Base-by-base conservation (phyloP, 2,329 filamentous ascomycete genomes). In the Colletotrichum siamense region DNA sequence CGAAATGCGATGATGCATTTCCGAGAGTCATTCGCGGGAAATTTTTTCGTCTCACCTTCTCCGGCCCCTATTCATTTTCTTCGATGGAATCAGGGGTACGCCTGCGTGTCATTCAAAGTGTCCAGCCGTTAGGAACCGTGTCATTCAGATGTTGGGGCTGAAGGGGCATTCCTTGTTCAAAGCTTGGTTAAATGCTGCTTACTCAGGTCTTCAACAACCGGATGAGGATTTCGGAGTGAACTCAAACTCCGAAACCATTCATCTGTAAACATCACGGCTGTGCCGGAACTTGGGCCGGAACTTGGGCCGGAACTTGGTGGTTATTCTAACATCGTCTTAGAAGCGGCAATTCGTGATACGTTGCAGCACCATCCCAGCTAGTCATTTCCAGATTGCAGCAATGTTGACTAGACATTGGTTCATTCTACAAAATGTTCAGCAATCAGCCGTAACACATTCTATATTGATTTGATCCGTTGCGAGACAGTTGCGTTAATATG, bases 11-110 rank as follows among this genome's bases (percentile, higher is more conserved):
- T 36, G 26, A 34, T 44, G 26, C 49, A 55, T 18, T 26, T 15
- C 63, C 7, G 49, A 76, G 74, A 76, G 70, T 76, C 74, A 76
- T 69, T 65, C 39, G 26, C 64, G 49, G 44, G 34, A 73, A 65
- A 65, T 65, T 39, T 74, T 36, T 65, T 69, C 28, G 74, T 62
- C 59, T 74, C 74, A 76, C 64, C 26, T 70, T 64, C 32, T 32
- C 34, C 65, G 70, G 39, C 70, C 74, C 70, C 74, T 76, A 69
- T 69, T 65, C 18, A 22, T 18, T 8, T 12, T 9, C 13, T 32
- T 18, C 13, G 18, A 9, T 16, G 15, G 8, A 22, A n/a, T 30
- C 74, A 64, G 59, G 74, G 74, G 49, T 74, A 69, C 22, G 70
- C 74, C 74, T 74, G 74, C 28, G 32, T 76, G 70, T 74, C 74